Percentiles rank a stretch among this genome's conserved stretches.
phyloP scores from a whole-genome alignment of 2,329 filamentous ascomycete genomes.

The Paraphaeosphaeria minitans region DNA sequence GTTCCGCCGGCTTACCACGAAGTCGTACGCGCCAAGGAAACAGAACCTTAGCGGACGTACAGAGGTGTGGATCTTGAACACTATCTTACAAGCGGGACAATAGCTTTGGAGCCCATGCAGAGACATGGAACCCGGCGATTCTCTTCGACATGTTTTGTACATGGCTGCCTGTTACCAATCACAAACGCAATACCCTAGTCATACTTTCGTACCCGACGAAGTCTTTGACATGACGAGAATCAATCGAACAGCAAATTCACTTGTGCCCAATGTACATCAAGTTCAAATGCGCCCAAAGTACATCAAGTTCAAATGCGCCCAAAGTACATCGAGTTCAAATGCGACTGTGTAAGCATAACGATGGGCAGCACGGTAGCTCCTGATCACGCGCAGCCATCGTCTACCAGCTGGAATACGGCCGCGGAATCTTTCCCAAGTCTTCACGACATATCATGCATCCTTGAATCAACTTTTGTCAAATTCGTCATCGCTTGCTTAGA shows the following conservation, averaged over 20 bases:
- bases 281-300: no score
- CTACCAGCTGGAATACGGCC: background rate
- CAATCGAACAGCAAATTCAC: no score
- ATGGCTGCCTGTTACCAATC: background rate
- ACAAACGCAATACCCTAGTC: background rate
- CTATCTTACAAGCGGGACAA: background rate
- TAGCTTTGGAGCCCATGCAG: background rate
- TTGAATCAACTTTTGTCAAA: background rate
- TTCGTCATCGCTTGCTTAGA: constrained; percentile 1
- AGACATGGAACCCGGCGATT: no score
- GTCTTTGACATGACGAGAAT: background rate
- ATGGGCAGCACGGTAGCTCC: no score
- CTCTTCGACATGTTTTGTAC: background rate
- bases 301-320: no score
- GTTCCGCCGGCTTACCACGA: constrained; percentile 14
- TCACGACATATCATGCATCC: background rate
- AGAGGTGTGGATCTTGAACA: background rate
- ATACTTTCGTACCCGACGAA: background rate
- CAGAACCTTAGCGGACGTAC: background rate
- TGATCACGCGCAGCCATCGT: no score
- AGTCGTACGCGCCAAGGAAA: constrained; percentile 4
- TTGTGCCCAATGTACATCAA: no score
- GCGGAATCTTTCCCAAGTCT: background rate
- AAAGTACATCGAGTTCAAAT: no score
- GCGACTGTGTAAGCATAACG: no score